phyloP scores from a whole-genome alignment of 495 filamentous ascomycete species.

The Tetracladium setigerum region DNA sequence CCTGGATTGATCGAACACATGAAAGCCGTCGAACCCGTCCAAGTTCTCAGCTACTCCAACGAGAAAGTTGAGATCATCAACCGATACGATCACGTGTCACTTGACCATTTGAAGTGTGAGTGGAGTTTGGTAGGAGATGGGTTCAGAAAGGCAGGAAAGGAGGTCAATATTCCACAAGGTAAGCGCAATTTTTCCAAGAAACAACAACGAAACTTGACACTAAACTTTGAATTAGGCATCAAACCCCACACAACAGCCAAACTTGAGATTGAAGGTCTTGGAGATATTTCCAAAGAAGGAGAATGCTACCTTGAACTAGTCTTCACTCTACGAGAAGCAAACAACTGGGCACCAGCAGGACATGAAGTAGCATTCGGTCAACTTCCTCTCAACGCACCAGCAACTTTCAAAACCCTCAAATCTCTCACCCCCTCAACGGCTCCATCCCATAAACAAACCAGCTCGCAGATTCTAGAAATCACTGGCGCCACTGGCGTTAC shows the following conservation, averaged over 20 bases:
- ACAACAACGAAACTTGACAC: not conserved
- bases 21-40: slow-evolving; percentile 57
- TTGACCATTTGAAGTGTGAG: slow-evolving; percentile 39
- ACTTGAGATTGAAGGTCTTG: slow-evolving; percentile 7
- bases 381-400: slow-evolving; percentile 28
- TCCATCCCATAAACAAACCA: slow-evolving; percentile 24
- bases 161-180: slow-evolving; percentile 28
- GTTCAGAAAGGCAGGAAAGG: slow-evolving; percentile 18
- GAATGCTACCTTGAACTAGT: slow-evolving; percentile 38
- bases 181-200: not conserved
- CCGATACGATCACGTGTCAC: slow-evolving; percentile 43
- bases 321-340: slow-evolving; percentile 31
- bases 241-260: slow-evolving; percentile 1
- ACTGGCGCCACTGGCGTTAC: slow-evolving; percentile 13
- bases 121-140: slow-evolving; percentile 38
- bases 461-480: slow-evolving; percentile 20
- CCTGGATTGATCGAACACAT: slow-evolving; percentile 58
- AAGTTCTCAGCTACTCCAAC: slow-evolving; percentile 27
- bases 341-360: slow-evolving; percentile 37
- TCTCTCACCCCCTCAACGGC: slow-evolving; percentile 10
- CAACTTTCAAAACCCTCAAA: slow-evolving; percentile 22
- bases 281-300: not conserved
- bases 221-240: not conserved
- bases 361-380: slow-evolving; percentile 47
- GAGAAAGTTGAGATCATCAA: slow-evolving; percentile 36